Conservation (phyloP, 805 yeast species). For the Wickerhamomyces hampshirensis region DNA sequence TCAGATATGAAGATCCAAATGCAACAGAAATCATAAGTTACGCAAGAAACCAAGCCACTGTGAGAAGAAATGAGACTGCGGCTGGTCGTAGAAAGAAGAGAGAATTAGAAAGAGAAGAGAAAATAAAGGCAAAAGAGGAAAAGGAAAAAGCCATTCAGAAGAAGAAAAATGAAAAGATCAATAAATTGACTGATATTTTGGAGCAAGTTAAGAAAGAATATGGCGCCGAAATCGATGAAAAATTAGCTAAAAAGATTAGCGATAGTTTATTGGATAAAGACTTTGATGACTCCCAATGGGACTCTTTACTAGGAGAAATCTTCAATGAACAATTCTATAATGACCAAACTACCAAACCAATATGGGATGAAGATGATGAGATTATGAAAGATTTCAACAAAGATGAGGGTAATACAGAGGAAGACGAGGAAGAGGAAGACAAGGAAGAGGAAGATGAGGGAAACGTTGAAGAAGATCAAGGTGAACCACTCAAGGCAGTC, state of each 20-base stretch:
- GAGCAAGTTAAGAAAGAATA: constrained; percentile 37
- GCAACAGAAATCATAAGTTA: constrained; percentile 89
- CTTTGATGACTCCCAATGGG: constrained; percentile 91
- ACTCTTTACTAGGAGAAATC: constrained; percentile 72
- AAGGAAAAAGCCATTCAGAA: constrained; percentile 59
- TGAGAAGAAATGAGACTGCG: constrained; percentile 73
- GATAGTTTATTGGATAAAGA: constrained; percentile 79
- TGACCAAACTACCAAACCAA: constrained; percentile 53
- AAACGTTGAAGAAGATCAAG: constrained; percentile 17
- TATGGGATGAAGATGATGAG: constrained; percentile 57
- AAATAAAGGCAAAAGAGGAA: constrained; percentile 45
- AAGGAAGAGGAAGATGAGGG: constrained; percentile 23
- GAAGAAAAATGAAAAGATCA: constrained; percentile 72
- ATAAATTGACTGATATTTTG: constrained; percentile 65
- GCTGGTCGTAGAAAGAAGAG: constrained; percentile 73
- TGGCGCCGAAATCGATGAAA: constrained; percentile 46
- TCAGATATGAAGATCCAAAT: constrained; percentile 89
- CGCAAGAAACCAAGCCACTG: constrained; percentile 91
- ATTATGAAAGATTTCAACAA: constrained; percentile 41
- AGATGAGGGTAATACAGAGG: constrained; percentile 35
- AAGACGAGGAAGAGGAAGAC: constrained; percentile 32
- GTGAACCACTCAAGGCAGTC: constrained; percentile 35
- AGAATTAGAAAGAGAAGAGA: constrained; percentile 58
- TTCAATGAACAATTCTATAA: constrained; percentile 81
- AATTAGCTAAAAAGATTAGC: constrained; percentile 61